Base-by-base conservation (phyloP, 169 alveolate genomes). In the Plasmodium inui region DNA sequence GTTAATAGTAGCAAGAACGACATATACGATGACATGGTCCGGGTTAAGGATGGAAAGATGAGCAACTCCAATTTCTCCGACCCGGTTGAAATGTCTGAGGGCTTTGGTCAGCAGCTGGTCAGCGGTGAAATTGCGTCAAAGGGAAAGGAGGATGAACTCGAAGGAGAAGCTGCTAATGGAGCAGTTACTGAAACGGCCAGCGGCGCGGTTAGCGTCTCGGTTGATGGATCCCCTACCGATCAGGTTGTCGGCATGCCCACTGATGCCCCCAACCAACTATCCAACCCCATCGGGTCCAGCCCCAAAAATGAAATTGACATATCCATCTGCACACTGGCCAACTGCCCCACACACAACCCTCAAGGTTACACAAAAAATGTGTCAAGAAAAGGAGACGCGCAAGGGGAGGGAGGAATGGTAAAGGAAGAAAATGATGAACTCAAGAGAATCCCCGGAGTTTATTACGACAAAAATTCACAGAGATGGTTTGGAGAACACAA, bases 401-500 rank as follows among this genome's bases (percentile, higher is more conserved):
- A 70, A 67, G 84, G 93, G 12, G 86, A 78, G 55, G 84, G 86
- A n/a, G 83, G 78, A 39, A 71, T 41, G 53, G 28, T 39, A 53
- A 37, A 89, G 28, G 94, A 89, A 53, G 94, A 89, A 80, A 89
- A 81, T 80, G 94, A 92, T 55, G 92, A 92, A 39, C 53, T 92
- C 22, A 92, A 92, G 50, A 83, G 95, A 92, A 84, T 84, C 46
- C 92, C 93, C 6, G 95, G 95, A 10, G 95, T 92, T 44, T 92
- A 92, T 71, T 92, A 84, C 83, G 95, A 92, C 71, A 92, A 92
- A 19, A 92, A 92, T 92, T 92, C 95, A 9, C 95, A 92, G 84
- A 92, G 95, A 46, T 92, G 95, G 95, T 92, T 92, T 92, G 95
- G 95, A 70, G 95, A 92, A 2, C 95, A 92, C 57, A 92, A 92